phyloP scores from a whole-genome alignment of 169 alveolate species.

The Babesia ovata region DNA sequence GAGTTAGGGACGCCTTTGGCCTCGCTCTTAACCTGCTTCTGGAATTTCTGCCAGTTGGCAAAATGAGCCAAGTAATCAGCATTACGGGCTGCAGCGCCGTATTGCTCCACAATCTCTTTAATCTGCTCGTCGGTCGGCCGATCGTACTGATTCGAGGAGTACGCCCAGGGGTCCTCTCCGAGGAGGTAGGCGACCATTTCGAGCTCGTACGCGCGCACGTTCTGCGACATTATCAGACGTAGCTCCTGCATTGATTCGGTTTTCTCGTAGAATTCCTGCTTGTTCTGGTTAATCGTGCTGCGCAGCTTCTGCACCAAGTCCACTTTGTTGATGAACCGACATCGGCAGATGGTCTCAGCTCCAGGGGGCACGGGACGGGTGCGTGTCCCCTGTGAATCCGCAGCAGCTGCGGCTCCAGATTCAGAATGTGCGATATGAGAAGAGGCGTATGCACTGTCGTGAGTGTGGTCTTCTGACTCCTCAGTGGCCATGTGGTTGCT shows the following conservation, averaged over 20 bases:
- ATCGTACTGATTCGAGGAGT: slow-evolving; percentile 47
- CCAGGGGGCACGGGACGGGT: slow-evolving; percentile 66
- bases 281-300: slow-evolving; percentile 11
- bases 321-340: slow-evolving; percentile 53
- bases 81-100: slow-evolving; percentile 46
- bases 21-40: slow-evolving; percentile 11
- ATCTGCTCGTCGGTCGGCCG: slow-evolving; percentile 34
- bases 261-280: slow-evolving; percentile 33
- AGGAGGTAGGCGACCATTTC: slow-evolving; percentile 59
- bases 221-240: slow-evolving; percentile 53
- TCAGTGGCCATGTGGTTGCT: slow-evolving; percentile 4
- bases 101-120: slow-evolving; percentile 45
- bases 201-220: slow-evolving; percentile 61
- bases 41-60: slow-evolving; percentile 41
- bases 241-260: slow-evolving; percentile 53
- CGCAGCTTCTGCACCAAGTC: slow-evolving; percentile 58
- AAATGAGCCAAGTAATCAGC: slow-evolving; percentile 35
- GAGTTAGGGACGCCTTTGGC: slow-evolving; percentile 3
- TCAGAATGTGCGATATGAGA: not conserved
- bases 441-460: not conserved
- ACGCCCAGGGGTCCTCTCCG: slow-evolving; percentile 61
- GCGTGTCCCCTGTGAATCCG: not conserved
- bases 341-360: slow-evolving; percentile 50
- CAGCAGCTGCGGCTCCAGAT: not conserved
- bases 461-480: not conserved